A percentile compares a stretch with the other conserved stretches of the same genome.
phyloP scores from a whole-genome alignment of 2,329 filamentous ascomycete species.

The Apiospora pterosperma region DNA sequence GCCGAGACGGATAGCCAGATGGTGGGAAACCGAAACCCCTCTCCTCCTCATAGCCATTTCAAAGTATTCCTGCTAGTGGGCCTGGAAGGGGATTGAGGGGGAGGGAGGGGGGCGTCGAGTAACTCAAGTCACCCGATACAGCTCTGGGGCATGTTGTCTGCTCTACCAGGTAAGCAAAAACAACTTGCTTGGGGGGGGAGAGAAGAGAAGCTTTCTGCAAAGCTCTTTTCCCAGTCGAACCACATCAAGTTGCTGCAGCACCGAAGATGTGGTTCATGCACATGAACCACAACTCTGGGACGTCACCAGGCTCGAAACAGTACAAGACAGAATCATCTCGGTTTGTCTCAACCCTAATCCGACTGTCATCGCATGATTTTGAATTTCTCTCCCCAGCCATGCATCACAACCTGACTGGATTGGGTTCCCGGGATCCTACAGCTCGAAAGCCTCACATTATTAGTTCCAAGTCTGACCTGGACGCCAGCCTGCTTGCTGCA shows the following conservation, averaged over 20 bases:
- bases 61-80: background rate
- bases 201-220: background rate
- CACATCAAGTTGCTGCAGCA: background rate
- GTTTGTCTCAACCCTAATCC: background rate
- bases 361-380: conserved; percentile 1
- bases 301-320: background rate
- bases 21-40: too few species aligned
- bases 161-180: background rate
- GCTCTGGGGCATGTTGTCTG: background rate
- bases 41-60: too few species aligned
- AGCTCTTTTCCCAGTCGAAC: too few species aligned
- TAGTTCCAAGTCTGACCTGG: background rate
- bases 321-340: background rate
- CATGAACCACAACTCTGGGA: background rate
- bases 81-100: too few species aligned
- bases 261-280: background rate
- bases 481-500: background rate
- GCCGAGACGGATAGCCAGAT: too few species aligned
- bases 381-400: background rate
- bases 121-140: background rate
- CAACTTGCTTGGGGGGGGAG: background rate
- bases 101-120: background rate
- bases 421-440: background rate
- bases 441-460: background rate
- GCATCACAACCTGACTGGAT: background rate